phyloP scores from a whole-genome alignment of 139 green algal genomes.

The Dunaliella primolecta region DNA sequence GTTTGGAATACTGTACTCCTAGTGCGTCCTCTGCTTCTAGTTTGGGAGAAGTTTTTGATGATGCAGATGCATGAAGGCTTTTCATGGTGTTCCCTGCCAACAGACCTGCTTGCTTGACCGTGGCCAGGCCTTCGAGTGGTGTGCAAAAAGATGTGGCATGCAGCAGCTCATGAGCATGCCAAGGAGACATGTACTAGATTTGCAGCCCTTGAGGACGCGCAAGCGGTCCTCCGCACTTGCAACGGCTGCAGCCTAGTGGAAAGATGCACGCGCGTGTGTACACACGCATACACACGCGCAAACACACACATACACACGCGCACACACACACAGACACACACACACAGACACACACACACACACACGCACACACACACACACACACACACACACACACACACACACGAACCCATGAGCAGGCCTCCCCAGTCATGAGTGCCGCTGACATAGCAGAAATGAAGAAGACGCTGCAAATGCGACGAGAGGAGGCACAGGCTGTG shows the following conservation, averaged over 20 bases:
- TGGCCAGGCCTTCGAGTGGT: not conserved
- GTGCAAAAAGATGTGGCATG: not conserved
- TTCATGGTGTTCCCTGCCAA: not conserved
- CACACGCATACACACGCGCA: not conserved
- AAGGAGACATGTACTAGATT: too few relatives aligned
- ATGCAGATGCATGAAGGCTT: too few relatives aligned
- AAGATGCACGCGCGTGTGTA: not conserved
- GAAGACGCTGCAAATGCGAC: slow-evolving; percentile 29
- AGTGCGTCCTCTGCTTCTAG: not conserved
- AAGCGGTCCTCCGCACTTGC: not conserved
- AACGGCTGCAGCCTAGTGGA: not conserved
- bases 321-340: not conserved
- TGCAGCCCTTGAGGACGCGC: not conserved
- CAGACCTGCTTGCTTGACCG: not conserved
- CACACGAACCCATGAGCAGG: slow-evolving; percentile 27
- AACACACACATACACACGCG: not conserved
- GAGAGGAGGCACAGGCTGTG: slow-evolving; percentile 34
- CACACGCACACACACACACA: slow-evolving; percentile 7
- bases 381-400: slow-evolving; percentile 40
- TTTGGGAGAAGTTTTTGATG: too few relatives aligned
- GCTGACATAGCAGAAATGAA: slow-evolving; percentile 55
- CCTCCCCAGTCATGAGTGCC: slow-evolving; percentile 53
- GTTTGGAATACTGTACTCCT: too few relatives aligned
- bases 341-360: not conserved
- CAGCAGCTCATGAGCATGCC: too few relatives aligned